Conservation (phyloP, 73 alveolate genomes). For the Blepharisma japonicum region DNA sequence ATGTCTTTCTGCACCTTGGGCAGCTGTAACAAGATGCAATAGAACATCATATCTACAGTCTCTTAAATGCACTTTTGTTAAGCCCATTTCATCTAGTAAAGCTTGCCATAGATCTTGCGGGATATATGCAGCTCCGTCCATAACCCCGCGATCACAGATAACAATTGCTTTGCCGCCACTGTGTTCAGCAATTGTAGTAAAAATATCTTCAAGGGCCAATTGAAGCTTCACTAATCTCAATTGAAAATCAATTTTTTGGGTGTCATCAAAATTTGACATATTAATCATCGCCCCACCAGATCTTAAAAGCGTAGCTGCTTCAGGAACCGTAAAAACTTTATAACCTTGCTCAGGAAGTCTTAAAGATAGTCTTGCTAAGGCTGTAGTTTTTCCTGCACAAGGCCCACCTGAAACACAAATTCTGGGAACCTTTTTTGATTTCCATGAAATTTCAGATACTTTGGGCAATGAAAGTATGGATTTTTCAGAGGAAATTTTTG, state of each 20-base stretch:
- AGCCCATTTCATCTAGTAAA: conserved; percentile 61
- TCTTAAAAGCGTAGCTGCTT: conserved; percentile 74
- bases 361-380: conserved; percentile 55
- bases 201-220: conserved; percentile 71
- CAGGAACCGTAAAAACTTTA: conserved; percentile 75
- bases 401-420: conserved; percentile 87
- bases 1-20: conserved; percentile 74
- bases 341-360: conserved; percentile 64
- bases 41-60: conserved; percentile 75
- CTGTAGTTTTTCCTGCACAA: conserved; percentile 83
- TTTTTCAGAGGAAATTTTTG: not conserved
- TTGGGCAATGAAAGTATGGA: conserved; percentile 22
- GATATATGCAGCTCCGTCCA: conserved; percentile 80
- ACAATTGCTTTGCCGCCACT: conserved; percentile 57
- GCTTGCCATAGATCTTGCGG: conserved; percentile 66
- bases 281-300: conserved; percentile 80
- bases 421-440: conserved; percentile 50
- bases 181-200: conserved; percentile 57
- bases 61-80: conserved; percentile 65
- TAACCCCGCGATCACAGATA: conserved; percentile 76
- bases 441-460: conserved; percentile 10
- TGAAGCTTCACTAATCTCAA: conserved; percentile 62
- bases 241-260: conserved; percentile 66
- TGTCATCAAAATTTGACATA: conserved; percentile 48
- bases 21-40: conserved; percentile 72